Conservation (phyloP, 495 filamentous ascomycete genomes). For the Penicillium arizonense region DNA sequence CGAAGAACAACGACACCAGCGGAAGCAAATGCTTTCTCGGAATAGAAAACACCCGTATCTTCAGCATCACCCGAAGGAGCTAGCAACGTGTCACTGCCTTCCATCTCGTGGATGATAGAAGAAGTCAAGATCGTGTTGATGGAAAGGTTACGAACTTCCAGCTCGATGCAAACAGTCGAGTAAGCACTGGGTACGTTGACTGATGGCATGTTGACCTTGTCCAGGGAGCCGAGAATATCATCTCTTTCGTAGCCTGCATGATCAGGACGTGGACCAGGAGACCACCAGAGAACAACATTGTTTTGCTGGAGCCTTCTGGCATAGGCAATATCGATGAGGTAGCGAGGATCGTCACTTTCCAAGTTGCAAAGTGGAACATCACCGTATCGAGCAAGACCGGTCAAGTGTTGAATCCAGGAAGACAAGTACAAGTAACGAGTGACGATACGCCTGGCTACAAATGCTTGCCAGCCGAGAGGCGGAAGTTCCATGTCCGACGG, state of each 20-base stretch:
- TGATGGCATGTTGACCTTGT: conserved; percentile 90
- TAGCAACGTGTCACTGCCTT: conserved; percentile 68
- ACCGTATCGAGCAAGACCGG: conserved; percentile 83
- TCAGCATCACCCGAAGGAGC: conserved; percentile 66
- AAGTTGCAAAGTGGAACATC: conserved; percentile 94
- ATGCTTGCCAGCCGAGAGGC: conserved; percentile 89
- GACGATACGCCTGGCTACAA: conserved; percentile 81
- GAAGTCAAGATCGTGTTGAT: conserved; percentile 98
- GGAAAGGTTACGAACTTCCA: conserved; percentile 89
- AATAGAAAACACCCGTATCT: conserved; percentile 66
- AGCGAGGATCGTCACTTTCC: conserved; percentile 89
- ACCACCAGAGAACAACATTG: conserved; percentile 99
- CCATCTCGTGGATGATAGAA: conserved; percentile 94
- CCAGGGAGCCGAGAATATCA: conserved; percentile 77
- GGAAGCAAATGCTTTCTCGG: conserved; percentile 90
- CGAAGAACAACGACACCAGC: conserved; percentile 85
- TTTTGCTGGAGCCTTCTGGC: conserved; percentile 86
- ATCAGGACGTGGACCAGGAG: conserved; percentile 76
- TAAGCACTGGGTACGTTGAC: conserved; percentile 92
- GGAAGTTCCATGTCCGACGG: conserved; percentile 82
- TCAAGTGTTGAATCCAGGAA: conserved; percentile 86
- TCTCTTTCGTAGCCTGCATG: conserved; percentile 96
- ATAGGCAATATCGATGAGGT: conserved; percentile 94
- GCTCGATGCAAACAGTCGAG: conserved; percentile 93
- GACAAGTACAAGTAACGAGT: conserved; percentile 87